These are phyloP conservation scores for Bryum argenteum DNA, from an alignment of 225 moss, liverwort and hornwort species.

Conservation along the genomic window DNA sequence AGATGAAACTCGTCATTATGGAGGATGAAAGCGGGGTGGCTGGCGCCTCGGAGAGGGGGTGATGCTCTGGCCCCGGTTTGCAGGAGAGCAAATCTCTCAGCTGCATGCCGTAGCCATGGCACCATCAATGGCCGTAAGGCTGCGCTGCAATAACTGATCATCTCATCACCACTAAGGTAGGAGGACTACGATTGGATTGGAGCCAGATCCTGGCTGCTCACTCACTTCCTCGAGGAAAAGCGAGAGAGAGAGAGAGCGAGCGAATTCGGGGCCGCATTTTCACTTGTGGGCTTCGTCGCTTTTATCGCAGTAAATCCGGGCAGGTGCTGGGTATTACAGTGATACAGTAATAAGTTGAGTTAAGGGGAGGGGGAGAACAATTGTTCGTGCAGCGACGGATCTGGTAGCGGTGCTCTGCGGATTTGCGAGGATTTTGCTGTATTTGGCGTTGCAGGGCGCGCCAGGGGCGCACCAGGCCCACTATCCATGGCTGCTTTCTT, in stretches of 20 bases:
- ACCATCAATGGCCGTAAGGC: slow-evolving; percentile 26
- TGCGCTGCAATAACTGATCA: slow-evolving; percentile 32
- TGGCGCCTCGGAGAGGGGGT: not conserved
- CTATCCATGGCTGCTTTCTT: slow-evolving; percentile 1
- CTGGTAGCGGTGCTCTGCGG: slow-evolving; percentile 12
- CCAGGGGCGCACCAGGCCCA: slow-evolving; percentile 39
- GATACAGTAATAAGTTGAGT: not conserved
- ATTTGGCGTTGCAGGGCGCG: slow-evolving; percentile 42
- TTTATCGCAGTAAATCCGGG: slow-evolving; percentile 7
- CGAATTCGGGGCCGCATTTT: not conserved
- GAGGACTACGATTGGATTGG: not conserved
- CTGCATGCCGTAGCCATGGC: slow-evolving; percentile 24
- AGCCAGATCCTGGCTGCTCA: too few relatives aligned
- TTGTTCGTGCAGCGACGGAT: slow-evolving; percentile 4
- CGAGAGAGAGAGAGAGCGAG: too few relatives aligned
- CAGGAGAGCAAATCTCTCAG: slow-evolving; percentile 32
- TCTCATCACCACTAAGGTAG: not conserved
- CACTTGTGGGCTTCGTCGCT: not conserved
- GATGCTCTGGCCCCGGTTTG: slow-evolving; percentile 27
- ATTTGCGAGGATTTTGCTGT: slow-evolving; percentile 40
- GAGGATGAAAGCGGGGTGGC: not conserved
- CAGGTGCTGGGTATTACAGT: not conserved
- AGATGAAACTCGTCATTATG: not conserved
- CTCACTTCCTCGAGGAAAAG: too few relatives aligned
- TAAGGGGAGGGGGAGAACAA: not conserved